Percentiles rank a stretch among this genome's conserved stretches.
phyloP scores from a whole-genome alignment of 2,329 filamentous ascomycete species.

The Arthrobotrys pseudoclavata region DNA sequence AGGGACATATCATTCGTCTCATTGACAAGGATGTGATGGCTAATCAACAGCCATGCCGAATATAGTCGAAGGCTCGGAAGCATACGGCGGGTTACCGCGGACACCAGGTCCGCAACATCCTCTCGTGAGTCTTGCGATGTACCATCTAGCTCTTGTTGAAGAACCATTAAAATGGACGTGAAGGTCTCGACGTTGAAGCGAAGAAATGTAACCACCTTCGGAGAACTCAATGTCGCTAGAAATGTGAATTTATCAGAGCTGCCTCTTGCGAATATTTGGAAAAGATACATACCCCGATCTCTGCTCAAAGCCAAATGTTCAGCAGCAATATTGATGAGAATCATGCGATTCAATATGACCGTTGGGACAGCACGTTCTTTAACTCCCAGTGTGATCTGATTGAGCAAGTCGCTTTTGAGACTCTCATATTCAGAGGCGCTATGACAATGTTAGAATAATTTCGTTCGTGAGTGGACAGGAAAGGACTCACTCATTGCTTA shows the following conservation, averaged over 20 bases:
- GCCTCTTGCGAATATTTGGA: conserved; percentile 68
- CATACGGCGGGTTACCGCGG: conserved; percentile 73
- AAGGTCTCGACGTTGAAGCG: conserved; percentile 84
- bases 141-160: conserved; percentile 78
- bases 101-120: conserved; percentile 69
- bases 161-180: conserved; percentile 77
- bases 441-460: neutral
- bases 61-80: conserved; percentile 77
- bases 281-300: conserved; percentile 71
- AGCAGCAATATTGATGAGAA: conserved; percentile 86
- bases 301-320: conserved; percentile 78
- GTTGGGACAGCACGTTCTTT: conserved; percentile 76
- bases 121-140: conserved; percentile 70
- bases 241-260: conserved; percentile 67
- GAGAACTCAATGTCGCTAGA: conserved; percentile 63
- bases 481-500: conserved; percentile 72
- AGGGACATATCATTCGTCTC: conserved; percentile 71
- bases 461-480: neutral
- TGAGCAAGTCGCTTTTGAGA: conserved; percentile 86
- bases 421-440: conserved; percentile 80
- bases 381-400: conserved; percentile 79
- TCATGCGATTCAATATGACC: conserved; percentile 79
- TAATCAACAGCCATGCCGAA: conserved; percentile 76
- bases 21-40: conserved; percentile 71
- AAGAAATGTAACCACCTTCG: conserved; percentile 74